Evolutionary conservation across 371 early-diverging fungal genomes (phyloP).

Genomic region (Dinochytrium kinnereticum): DNA sequence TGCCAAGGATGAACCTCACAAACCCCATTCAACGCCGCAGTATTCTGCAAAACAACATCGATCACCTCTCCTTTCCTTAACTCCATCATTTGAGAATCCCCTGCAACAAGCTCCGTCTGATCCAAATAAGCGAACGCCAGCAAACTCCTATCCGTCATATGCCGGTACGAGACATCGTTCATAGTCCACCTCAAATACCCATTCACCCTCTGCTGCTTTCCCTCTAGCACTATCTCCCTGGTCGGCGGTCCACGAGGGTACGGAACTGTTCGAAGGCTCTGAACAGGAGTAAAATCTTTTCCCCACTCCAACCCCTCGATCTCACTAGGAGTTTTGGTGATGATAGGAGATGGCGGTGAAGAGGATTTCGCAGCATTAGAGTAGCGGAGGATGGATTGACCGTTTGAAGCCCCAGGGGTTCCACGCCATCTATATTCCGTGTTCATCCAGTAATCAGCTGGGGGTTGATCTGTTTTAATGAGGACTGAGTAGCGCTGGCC

Average conservation of each 20-base stretch:
- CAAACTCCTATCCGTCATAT: neutral
- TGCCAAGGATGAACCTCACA: constrained; percentile 12
- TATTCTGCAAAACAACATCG: neutral
- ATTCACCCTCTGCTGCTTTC: neutral
- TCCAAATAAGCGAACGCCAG: constrained; percentile 1
- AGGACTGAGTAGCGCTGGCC: constrained; percentile 22
- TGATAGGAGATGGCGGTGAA: constrained; percentile 61
- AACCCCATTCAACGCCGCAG: neutral
- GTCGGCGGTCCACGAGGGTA: neutral
- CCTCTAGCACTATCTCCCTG: neutral
- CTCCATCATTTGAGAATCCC: neutral
- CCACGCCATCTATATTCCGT: constrained; percentile 68
- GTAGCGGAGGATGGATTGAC: constrained; percentile 75
- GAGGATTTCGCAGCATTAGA: constrained; percentile 71
- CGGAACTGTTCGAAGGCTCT: neutral
- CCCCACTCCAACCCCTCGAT: constrained; percentile 1
- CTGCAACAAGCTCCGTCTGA: neutral
- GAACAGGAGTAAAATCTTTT: neutral
- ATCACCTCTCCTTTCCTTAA: constrained; percentile 2
- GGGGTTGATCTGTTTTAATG: constrained; percentile 1
- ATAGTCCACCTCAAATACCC: constrained; percentile 7
- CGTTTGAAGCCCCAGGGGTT: constrained; percentile 74
- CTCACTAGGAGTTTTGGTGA: neutral
- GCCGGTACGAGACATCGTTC: neutral
- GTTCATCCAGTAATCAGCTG: constrained; percentile 57